Base-by-base conservation (phyloP, 2,329 filamentous ascomycete species). In the Plenodomus tracheiphilus region DNA sequence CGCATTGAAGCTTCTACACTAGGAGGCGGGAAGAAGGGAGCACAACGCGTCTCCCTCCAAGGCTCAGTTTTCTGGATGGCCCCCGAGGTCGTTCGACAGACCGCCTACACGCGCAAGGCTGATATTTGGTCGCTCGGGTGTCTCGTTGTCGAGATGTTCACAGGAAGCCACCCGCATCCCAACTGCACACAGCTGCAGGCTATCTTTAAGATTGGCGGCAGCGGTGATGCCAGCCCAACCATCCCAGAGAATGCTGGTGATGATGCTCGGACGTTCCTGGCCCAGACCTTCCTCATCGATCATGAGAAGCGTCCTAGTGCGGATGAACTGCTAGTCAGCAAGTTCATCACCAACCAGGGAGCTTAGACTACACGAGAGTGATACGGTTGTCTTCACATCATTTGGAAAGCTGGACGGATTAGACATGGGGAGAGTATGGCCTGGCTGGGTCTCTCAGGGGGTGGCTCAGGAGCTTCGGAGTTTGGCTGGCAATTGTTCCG, bases 51-150 rank as follows among this genome's bases (percentile, higher is more conserved):
- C 10, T 97, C 93, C 1, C 83, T 99, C 3, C 94, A 99, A 73
- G 94, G 94, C 13, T 97, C 91, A 20, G 94, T 99, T 43, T 99
- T 97, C 77, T 99, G 94, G 94, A 99, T 99, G 94, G 94, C 94
- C 0, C 94, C 94, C 8, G 94, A 99, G 77, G 94, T 99, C 17
- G 94, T 99, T 54, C 94, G 94, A 66, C 94, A 97, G 75, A 97
- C 93, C 2, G 92, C 91, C 5, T 97, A 99, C 76, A 97, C 93
- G 4, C 91, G 93, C 75, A 97, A 97, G 77, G 94, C 94, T 13
- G 94, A 99, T 67, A 99, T 99, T 62, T 99, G 94, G 94, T 96
- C 91, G 39, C 83, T 99, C 19, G 94, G 94, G 28, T 99, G 94
- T 71, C 79, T 99, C 43, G 91, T 99, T 13, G 93, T 99, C 19